These are phyloP conservation scores for Ogataea kodamae DNA, from an alignment of 805 yeast genomes.

Conservation along the genomic window DNA sequence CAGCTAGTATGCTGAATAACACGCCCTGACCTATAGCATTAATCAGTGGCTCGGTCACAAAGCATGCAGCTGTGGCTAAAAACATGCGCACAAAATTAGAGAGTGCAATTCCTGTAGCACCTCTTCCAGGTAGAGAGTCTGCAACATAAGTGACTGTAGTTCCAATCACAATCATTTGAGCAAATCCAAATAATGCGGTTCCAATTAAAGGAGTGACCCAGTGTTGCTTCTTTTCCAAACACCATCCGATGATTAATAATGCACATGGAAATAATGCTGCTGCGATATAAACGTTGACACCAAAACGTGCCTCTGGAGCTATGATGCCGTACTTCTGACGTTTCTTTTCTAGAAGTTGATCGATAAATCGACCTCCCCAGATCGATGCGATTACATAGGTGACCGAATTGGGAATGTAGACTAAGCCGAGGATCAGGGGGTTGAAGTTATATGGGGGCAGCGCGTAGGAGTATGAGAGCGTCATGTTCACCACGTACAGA, in stretches of 20 bases:
- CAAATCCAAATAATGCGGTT: slow-evolving; percentile 76
- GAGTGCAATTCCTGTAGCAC: slow-evolving; percentile 85
- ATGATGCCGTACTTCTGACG: slow-evolving; percentile 58
- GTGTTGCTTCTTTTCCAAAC: slow-evolving; percentile 56
- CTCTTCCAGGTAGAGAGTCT: slow-evolving; percentile 81
- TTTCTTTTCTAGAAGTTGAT: slow-evolving; percentile 48
- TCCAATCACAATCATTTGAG: slow-evolving; percentile 81
- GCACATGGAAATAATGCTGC: slow-evolving; percentile 61
- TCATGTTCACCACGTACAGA: slow-evolving; percentile 70
- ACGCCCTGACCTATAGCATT: slow-evolving; percentile 69
- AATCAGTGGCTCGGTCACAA: slow-evolving; percentile 68
- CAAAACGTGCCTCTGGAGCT: slow-evolving; percentile 75
- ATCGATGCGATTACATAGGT: slow-evolving; percentile 72
- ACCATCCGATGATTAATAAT: slow-evolving; percentile 78
- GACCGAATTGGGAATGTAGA: slow-evolving; percentile 80
- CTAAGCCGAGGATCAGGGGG: slow-evolving; percentile 63
- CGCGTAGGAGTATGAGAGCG: slow-evolving; percentile 61
- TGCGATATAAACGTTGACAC: slow-evolving; percentile 68
- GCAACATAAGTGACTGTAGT: slow-evolving; percentile 77
- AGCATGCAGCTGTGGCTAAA: slow-evolving; percentile 73
- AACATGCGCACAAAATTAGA: slow-evolving; percentile 72
- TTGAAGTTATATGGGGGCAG: slow-evolving; percentile 66
- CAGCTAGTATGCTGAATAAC: slow-evolving; percentile 62
- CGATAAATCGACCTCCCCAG: slow-evolving; percentile 81
- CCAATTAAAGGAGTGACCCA: slow-evolving; percentile 85